Evolutionary conservation across 2,329 filamentous ascomycete genomes (phyloP), one percentile per base, ranked within the genome.

Genomic region (Fusarium paranaense): DNA sequence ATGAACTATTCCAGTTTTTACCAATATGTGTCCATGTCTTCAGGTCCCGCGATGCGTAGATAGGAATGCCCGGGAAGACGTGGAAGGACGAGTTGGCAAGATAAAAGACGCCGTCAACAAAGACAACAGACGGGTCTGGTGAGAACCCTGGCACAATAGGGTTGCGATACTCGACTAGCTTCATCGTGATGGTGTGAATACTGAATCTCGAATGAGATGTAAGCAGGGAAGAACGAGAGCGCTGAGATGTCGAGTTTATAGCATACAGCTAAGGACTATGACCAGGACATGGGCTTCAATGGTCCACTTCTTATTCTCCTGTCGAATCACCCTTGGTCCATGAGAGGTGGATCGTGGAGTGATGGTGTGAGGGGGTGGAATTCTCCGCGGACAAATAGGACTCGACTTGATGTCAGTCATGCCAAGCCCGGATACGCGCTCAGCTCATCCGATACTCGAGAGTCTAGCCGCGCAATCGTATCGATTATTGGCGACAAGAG

Each of bases 91-190:
- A 74, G n/a, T 61, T 74, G 33, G 57, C 69, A 4, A 74, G 64
- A 27, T 67, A 72, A 27, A 72, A 74, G n/a, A 62, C 52, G 54
- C 62, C 69, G 9, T 72, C 69, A n/a, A 74, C 69, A 32, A 66
- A 64, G 14, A 70, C 61, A 11, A 72, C 58, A 2, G 71, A 74
- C 14, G 71, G 69, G 18, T 74, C 71, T 2, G 71, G 69, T 1
- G 66, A 57, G 20, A 74, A 72, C 14, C 69, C 71, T 27, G 67
- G 59, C 13, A 68, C 61, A 4, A 70, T 64, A 5, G 71, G 71
- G 20, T 73, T 72, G 11, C 27, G 57, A 45, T 60, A 60, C 27
- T 61, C 37, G 14, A 45, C 58, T 22, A 61, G 27, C 14, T 61
- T 61, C 58, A 61, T 61, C 35, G 58, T 47, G 16, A 11, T 6